phyloP scores from a whole-genome alignment of 2,329 filamentous ascomycete species.

The Bimuria novae-zelandiae region DNA sequence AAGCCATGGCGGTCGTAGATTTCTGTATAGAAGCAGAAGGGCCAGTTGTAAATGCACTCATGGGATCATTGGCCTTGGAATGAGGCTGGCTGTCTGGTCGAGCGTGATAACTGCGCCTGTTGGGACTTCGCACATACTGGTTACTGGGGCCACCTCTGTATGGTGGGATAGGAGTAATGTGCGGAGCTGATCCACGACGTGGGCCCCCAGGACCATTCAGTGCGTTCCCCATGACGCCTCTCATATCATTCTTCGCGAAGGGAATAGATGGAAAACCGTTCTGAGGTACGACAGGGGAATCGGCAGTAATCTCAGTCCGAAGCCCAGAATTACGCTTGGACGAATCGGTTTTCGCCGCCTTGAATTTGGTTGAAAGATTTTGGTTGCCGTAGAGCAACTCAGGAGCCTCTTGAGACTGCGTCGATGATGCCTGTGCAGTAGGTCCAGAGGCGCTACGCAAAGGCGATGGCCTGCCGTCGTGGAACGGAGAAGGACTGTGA shows the following conservation, averaged over 20 bases:
- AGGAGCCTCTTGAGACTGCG: conserved; percentile 24
- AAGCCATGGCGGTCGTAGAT: conserved; percentile 37
- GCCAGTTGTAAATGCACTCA: conserved; percentile 14
- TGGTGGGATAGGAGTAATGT: conserved; percentile 28
- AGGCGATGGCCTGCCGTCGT: conserved; percentile 34
- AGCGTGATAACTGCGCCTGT: conserved; percentile 26
- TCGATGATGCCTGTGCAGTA: conserved; percentile 35
- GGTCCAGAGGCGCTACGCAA: conserved; percentile 41
- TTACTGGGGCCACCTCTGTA: conserved; percentile 31
- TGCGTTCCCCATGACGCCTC: conserved; percentile 22
- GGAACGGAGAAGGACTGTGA: conserved; percentile 48
- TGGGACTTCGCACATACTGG: conserved; percentile 28
- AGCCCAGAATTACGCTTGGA: conserved; percentile 49
- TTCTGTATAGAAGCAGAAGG: conserved; percentile 25
- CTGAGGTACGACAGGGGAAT: conserved; percentile 34
- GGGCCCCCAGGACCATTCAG: conserved; percentile 18
- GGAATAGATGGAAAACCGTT: conserved; percentile 29
- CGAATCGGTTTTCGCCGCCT: conserved; percentile 51
- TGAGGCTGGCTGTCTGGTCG: conserved; percentile 31
- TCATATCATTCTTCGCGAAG: conserved; percentile 24
- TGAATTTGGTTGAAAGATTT: conserved; percentile 56
- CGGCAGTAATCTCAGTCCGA: conserved; percentile 48
- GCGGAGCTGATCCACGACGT: conserved; percentile 33
- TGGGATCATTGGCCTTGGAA: conserved; percentile 15
- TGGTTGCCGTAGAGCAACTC: conserved; percentile 50